Base-by-base conservation (phyloP, 116 monocot genomes). In the Zostera marina region DNA sequence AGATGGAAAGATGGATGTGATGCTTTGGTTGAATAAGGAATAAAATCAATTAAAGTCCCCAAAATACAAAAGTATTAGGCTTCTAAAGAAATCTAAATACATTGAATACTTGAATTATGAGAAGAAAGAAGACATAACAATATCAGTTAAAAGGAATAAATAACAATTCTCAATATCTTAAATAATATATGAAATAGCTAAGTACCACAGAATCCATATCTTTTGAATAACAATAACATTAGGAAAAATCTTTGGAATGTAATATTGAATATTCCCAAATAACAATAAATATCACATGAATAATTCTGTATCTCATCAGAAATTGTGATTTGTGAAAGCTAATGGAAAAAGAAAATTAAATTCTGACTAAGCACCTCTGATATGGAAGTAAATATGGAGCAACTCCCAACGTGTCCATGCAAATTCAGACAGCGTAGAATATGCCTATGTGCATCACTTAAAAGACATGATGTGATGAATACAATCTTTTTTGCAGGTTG, bases 361-460 rank as follows among this genome's bases (percentile, higher is more conserved):
- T 32, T 32, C 32, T 32, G 5, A 15, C 26, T 56, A 73, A 63
- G 58, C 54, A 96, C 89, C 96, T 96, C 96, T 59, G 96, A 82
- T 52, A 89, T 73, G 54, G 96, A 82, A 54, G 96, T 85, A 80
- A 76, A 85, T 69, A 96, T 74, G 68, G 56, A 61, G 70, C 85
- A 96, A 41, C 60, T 58, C 54, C 54, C 56, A 66, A 85, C 46
- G 24, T 68, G 74, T 63, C 56, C 64, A 66, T 89, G 89, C 41
- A 75, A 64, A 53, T 67, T 64, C 70, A 96, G 55, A 65, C 85
- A 85, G 15, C 83, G 96, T 47, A 96, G 43, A 52, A 96, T 82
- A 67, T 82, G 85, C 57, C 85, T 77, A 78, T 89, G 89, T 47
- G 89, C 85, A 80, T 96, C 85, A 54, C 82, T 96, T 42, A 96